Evolutionary conservation across 1,284 basidiomycete species (phyloP).

Genomic region (Wallemia hederae): DNA sequence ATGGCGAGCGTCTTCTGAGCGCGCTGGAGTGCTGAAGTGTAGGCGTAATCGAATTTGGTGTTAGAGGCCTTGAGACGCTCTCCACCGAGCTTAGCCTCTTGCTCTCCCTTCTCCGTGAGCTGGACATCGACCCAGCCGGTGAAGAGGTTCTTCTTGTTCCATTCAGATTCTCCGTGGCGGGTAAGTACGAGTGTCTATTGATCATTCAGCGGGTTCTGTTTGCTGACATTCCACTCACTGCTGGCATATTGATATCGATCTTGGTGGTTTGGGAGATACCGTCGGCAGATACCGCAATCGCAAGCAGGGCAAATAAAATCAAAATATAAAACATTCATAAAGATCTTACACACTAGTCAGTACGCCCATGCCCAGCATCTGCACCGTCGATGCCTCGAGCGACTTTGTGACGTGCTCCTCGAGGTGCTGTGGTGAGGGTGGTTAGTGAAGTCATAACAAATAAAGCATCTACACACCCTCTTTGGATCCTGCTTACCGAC

Average conservation of each 20-base stretch:
- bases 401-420: slow-evolving; percentile 90
- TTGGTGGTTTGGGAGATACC: not conserved
- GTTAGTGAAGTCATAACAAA: not conserved
- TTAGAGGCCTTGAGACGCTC: slow-evolving; percentile 12
- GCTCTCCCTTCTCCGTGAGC: slow-evolving; percentile 7
- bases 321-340: not conserved
- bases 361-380: slow-evolving; percentile 71
- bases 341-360: slow-evolving; percentile 25
- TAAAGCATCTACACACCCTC: slow-evolving; percentile 17
- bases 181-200: slow-evolving; percentile 4
- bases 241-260: not conserved
- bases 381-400: slow-evolving; percentile 83
- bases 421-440: slow-evolving; percentile 25
- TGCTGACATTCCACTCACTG: not conserved
- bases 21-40: slow-evolving; percentile 18
- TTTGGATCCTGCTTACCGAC: slow-evolving; percentile 96
- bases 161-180: slow-evolving; percentile 7
- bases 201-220: not conserved
- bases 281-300: not conserved
- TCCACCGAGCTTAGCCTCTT: slow-evolving; percentile 10
- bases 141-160: slow-evolving; percentile 7
- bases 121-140: slow-evolving; percentile 6
- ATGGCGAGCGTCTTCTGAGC: slow-evolving; percentile 18
- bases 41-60: slow-evolving; percentile 13
- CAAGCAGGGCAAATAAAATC: not conserved